Conservation (phyloP, 2,329 filamentous ascomycete species). For the Aspergillus proliferans region DNA sequence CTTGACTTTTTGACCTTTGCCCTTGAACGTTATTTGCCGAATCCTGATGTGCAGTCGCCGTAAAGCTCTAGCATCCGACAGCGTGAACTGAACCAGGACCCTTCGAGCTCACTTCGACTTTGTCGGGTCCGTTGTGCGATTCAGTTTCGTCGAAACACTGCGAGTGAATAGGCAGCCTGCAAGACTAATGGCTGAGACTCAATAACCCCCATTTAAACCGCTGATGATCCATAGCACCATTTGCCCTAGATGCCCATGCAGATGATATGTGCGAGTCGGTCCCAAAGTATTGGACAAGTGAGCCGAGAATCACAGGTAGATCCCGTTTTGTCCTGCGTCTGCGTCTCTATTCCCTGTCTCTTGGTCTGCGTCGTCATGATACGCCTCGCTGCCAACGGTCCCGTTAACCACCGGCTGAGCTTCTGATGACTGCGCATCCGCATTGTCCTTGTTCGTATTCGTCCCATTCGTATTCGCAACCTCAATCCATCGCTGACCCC, state of each 20-base stretch:
- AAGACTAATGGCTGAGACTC: too few relatives aligned
- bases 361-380: neutral
- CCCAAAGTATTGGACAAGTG: neutral
- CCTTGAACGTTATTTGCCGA: too few relatives aligned
- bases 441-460: slow-evolving; percentile 5
- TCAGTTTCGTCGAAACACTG: too few relatives aligned
- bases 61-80: too few relatives aligned
- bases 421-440: slow-evolving; percentile 1
- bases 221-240: too few relatives aligned
- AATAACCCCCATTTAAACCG: too few relatives aligned
- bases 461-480: slow-evolving; percentile 17
- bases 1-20: neutral
- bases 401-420: slow-evolving; percentile 10
- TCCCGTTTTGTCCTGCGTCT: slow-evolving; percentile 18
- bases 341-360: slow-evolving; percentile 1
- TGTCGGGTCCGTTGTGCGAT: too few relatives aligned
- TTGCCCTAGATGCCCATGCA: too few relatives aligned
- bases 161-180: too few relatives aligned
- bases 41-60: too few relatives aligned
- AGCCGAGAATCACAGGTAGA: slow-evolving; percentile 22
- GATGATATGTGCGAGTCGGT: neutral
- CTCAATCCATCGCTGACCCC: slow-evolving; percentile 50
- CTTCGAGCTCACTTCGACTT: too few relatives aligned
- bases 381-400: neutral
- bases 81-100: too few relatives aligned